Evolutionary conservation across 345 rosid genomes (phyloP).

Genomic region (Salix arbutifolia): DNA sequence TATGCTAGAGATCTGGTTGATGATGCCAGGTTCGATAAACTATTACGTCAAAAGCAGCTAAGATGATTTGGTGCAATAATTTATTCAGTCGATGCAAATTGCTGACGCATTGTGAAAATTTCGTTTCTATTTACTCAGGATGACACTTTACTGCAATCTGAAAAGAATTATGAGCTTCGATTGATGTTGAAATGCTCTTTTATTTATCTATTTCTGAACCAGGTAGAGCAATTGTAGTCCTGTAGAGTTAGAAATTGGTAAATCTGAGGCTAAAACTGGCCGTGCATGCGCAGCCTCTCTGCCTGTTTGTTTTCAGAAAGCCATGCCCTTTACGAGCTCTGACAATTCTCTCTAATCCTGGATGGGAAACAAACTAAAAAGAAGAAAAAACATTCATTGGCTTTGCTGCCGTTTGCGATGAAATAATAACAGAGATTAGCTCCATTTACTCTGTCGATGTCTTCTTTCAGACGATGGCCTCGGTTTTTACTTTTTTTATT

Average conservation of each 20-base stretch:
- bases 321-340: neutral
- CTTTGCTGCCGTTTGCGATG: neutral
- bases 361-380: neutral
- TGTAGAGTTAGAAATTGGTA: neutral
- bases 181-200: neutral
- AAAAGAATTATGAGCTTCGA: neutral
- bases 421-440: neutral
- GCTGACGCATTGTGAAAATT: neutral
- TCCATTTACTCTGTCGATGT: neutral
- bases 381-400: neutral
- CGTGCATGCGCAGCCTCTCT: neutral
- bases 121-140: no score
- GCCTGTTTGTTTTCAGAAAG: neutral
- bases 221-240: neutral
- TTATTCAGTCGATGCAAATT: neutral
- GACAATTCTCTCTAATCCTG: neutral
- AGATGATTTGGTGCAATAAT: neutral
- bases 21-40: no score
- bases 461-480: neutral
- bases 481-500: neutral
- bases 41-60: no score
- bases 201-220: neutral
- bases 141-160: neutral
- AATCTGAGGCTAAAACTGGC: neutral
- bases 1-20: no score